Evolutionary conservation across 1,284 basidiomycete species (phyloP).

Genomic region (Sanghuangporus sanghuang): DNA sequence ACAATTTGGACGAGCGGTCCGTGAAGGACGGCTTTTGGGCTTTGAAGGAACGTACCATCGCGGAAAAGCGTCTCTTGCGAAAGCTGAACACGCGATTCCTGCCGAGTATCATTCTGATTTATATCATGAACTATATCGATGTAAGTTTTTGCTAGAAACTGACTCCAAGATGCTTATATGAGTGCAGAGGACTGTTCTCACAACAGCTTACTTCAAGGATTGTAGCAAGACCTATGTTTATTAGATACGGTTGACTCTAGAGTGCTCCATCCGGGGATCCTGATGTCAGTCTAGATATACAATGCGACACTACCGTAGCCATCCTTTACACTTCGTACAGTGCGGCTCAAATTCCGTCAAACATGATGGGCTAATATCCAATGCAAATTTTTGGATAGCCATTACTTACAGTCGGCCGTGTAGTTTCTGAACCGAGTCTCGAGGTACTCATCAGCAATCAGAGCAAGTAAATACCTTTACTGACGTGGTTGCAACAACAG

Average conservation of each 20-base stretch:
- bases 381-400: too few relatives aligned
- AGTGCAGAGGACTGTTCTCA: conserved; percentile 53
- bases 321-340: conserved; percentile 57
- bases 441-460: conserved; percentile 35
- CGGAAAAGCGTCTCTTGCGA: conserved; percentile 40
- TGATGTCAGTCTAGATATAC: conserved; percentile 37
- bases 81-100: conserved; percentile 54
- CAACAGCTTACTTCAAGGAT: conserved; percentile 53
- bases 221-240: conserved; percentile 51
- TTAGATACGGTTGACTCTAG: conserved; percentile 30
- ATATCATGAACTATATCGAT: conserved; percentile 67
- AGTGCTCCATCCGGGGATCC: background rate
- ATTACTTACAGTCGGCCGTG: too few relatives aligned
- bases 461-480: background rate
- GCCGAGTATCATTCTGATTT: conserved; percentile 57
- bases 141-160: conserved; percentile 31
- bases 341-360: conserved; percentile 59
- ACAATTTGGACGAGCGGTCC: background rate
- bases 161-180: background rate
- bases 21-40: conserved; percentile 34
- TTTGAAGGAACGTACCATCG: conserved; percentile 13
- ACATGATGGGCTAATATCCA: conserved; percentile 40
- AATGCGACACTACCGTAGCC: conserved; percentile 55
- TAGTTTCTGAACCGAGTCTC: conserved; percentile 50
- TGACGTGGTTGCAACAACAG: conserved; percentile 19